Conservation (phyloP, 495 filamentous ascomycete species). For the Diplogelasinospora grovesii region DNA sequence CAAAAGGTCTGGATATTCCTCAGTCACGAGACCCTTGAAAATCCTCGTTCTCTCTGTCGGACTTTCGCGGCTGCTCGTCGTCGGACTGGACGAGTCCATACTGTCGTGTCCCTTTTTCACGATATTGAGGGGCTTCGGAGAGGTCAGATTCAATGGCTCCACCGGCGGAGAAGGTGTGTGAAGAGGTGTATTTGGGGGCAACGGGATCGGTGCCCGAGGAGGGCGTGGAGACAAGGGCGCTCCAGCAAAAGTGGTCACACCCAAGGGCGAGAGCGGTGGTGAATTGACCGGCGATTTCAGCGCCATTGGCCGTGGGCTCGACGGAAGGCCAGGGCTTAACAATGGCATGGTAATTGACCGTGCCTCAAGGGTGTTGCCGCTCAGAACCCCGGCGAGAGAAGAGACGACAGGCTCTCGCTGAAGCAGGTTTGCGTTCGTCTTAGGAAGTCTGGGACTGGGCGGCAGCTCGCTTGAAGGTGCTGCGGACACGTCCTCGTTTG, state of each 20-base stretch:
- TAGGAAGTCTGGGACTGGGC: slow-evolving; percentile 24
- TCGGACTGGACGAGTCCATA: slow-evolving; percentile 22
- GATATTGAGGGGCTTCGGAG: slow-evolving; percentile 32
- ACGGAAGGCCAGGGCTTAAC: slow-evolving; percentile 79
- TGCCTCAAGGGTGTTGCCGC: slow-evolving; percentile 22
- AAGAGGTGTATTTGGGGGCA: slow-evolving; percentile 56
- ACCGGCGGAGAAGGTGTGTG: slow-evolving; percentile 45
- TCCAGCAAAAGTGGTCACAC: slow-evolving; percentile 43
- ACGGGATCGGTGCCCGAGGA: slow-evolving; percentile 56
- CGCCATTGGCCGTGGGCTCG: slow-evolving; percentile 80
- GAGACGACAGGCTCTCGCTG: slow-evolving; percentile 13
- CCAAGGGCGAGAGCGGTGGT: slow-evolving; percentile 61
- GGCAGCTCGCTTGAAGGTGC: slow-evolving; percentile 17
- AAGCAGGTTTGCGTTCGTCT: slow-evolving; percentile 23
- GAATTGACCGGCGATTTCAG: slow-evolving; percentile 65
- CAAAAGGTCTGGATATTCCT: slow-evolving; percentile 76
- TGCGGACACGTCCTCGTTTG: slow-evolving; percentile 22
- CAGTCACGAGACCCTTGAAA: slow-evolving; percentile 62
- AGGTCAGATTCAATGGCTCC: slow-evolving; percentile 27
- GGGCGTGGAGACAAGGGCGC: slow-evolving; percentile 68
- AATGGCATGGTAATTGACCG: slow-evolving; percentile 47
- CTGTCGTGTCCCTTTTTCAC: slow-evolving; percentile 30
- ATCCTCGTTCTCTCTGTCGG: slow-evolving; percentile 31
- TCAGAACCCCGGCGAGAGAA: slow-evolving; percentile 48
- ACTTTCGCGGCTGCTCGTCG: slow-evolving; percentile 26